Base-by-base conservation (phyloP, 176 grass and related monocot genomes). In the Zea luxurians region DNA sequence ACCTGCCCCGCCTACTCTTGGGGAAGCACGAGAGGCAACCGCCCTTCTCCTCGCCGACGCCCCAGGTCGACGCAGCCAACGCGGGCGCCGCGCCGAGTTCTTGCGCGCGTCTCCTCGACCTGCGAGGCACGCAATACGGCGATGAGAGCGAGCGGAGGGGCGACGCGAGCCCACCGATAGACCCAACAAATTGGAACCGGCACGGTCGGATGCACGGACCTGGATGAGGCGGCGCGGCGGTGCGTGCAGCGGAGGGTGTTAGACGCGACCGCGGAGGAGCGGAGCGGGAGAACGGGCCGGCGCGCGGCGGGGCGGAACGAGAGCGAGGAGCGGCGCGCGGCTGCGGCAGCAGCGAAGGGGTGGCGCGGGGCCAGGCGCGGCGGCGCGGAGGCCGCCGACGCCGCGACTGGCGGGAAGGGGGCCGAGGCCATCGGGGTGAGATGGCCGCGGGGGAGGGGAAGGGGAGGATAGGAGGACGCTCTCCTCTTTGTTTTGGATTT, bases 11-110 rank as follows among this genome's bases (percentile, higher is more conserved):
- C 48, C 77, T 76, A n/a, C n/a, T 60, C 76, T 2, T 84, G 13
- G 82, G 71, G 65, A 84, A 84, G 87, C 87, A 89, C 65, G 87
- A 84, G 12, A 89, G 87, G 71, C 87, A 89, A 1, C 58, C 87
- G 57, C 75, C 77, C 48, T 66, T 80, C 58, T 80, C 77, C 57
- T 70, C 65, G 13, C 48, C 60, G 27, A 48, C 17, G 36, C 64
- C 12, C 80, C 81, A 82, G 5, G 45, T 12, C 3, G 60, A 68
- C 58, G 53, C 47, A 17, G 53, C 63, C 4, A 37, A 61, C 37
- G 57, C 64, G 34, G 16, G 36, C 58, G 72, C 55, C 2, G 84
- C 40, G 0, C 40, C 48, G 48, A 77, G 40, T 13, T 64, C 82
- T 17, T 65, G 70, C 77, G 65, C 15, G 15, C 66, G 81, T 45